phyloP scores from a whole-genome alignment of 2,329 filamentous ascomycete species.

The Cordyceps militaris region DNA sequence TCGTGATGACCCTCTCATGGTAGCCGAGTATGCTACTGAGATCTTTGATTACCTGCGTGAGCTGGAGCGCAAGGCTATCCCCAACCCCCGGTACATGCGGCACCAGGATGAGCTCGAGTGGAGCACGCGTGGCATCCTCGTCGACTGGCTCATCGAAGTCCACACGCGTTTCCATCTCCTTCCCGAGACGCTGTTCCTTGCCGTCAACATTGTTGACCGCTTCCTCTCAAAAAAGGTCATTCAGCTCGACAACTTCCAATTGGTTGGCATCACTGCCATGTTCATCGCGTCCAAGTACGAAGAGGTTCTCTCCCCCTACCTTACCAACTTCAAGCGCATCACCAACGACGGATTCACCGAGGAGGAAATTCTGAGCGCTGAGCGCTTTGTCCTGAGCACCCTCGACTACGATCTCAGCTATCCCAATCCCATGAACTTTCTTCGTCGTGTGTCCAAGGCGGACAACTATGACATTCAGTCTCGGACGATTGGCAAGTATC shows the following conservation, averaged over 20 bases:
- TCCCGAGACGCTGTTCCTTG: constrained; percentile 91
- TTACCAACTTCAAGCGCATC: constrained; percentile 94
- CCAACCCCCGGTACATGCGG: constrained; percentile 91
- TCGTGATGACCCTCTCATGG: constrained; percentile 90
- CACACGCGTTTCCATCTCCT: constrained; percentile 94
- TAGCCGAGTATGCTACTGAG: constrained; percentile 91
- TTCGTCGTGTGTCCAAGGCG: constrained; percentile 96
- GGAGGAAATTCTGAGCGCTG: constrained; percentile 92
- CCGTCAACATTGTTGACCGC: constrained; percentile 96
- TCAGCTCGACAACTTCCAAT: constrained; percentile 88
- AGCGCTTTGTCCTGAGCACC: constrained; percentile 84
- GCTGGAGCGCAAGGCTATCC: constrained; percentile 69
- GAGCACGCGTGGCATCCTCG: constrained; percentile 95
- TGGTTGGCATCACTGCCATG: constrained; percentile 97
- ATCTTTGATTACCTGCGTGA: constrained; percentile 95
- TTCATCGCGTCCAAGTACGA: constrained; percentile 99
- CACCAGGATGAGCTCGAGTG: constrained; percentile 93
- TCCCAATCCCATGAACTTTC: constrained; percentile 99
- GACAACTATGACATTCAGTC: constrained; percentile 99
- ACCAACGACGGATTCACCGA: constrained; percentile 95
- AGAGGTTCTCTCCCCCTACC: constrained; percentile 92
- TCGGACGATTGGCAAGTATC: constrained; percentile 92
- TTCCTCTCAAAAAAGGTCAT: constrained; percentile 95
- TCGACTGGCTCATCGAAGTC: constrained; percentile 98
- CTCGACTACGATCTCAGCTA: constrained; percentile 97